Percentiles rank a stretch among this genome's conserved stretches.
These are phyloP conservation scores for Russula dissimulans DNA, from an alignment of 768 basidiomycete species.

Conservation along the genomic window DNA sequence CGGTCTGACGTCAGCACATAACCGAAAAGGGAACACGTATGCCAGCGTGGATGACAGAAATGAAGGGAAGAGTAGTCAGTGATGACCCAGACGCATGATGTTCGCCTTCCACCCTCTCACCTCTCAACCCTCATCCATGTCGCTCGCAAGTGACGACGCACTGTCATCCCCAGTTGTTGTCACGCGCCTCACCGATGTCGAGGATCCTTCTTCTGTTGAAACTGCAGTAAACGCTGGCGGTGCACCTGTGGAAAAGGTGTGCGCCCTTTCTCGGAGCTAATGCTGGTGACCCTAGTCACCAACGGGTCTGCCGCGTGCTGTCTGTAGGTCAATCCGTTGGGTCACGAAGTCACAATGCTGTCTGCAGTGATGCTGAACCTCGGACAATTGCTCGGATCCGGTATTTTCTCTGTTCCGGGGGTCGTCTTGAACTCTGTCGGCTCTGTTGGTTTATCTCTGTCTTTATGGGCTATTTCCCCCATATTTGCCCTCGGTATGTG, in stretches of 20 bases:
- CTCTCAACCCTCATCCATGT: too few relatives aligned
- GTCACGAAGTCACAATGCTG: slow-evolving; percentile 20
- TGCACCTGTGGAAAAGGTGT: slow-evolving; percentile 17
- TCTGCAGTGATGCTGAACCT: slow-evolving; percentile 22
- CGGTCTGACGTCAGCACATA: too few relatives aligned
- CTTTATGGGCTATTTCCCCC: slow-evolving; percentile 25
- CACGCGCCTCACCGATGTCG: not conserved
- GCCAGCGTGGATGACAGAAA: too few relatives aligned
- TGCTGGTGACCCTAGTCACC: not conserved
- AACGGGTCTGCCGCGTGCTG: not conserved
- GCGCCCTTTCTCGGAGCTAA: not conserved
- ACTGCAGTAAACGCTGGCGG: not conserved
- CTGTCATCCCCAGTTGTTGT: too few relatives aligned
- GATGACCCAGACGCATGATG: too few relatives aligned
- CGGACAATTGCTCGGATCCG: slow-evolving; percentile 22
- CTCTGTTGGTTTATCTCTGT: slow-evolving; percentile 23
- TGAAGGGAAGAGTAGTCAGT: too few relatives aligned
- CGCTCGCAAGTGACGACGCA: too few relatives aligned
- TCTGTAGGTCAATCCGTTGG: slow-evolving; percentile 20
- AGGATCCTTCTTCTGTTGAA: not conserved
- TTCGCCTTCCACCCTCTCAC: too few relatives aligned
- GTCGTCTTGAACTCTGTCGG: slow-evolving; percentile 24
- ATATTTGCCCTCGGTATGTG: slow-evolving; percentile 20
- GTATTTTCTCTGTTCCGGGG: slow-evolving; percentile 26
- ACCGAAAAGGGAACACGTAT: too few relatives aligned